Conservation (phyloP, 768 basidiomycete genomes). For the Naganishia vishniacii region DNA sequence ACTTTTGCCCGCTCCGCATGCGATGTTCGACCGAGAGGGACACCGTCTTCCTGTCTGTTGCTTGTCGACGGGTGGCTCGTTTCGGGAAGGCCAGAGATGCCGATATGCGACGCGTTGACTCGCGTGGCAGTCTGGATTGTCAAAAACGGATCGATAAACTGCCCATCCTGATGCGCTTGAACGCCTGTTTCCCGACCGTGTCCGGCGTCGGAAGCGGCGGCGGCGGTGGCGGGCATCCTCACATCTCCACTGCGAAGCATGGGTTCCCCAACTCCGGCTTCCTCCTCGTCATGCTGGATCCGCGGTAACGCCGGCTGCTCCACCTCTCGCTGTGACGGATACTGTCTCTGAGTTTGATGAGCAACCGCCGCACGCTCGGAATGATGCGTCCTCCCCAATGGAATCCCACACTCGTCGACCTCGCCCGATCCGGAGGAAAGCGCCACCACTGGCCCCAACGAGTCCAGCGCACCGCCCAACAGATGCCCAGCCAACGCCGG, state of each 20-base stretch:
- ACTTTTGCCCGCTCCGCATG: conserved; percentile 40
- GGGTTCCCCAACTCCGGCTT: conserved; percentile 38
- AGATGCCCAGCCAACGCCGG: neutral
- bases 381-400: conserved; percentile 44
- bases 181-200: conserved; percentile 1
- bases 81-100: neutral
- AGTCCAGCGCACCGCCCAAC: neutral
- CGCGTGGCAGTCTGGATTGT: conserved; percentile 44
- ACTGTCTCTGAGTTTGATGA: conserved; percentile 22
- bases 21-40: conserved; percentile 42
- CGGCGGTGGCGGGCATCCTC: neutral
- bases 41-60: conserved; percentile 33
- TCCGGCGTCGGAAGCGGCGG: neutral
- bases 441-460: neutral
- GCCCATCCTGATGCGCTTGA: conserved; percentile 39
- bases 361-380: conserved; percentile 38
- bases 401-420: conserved; percentile 40
- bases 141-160: conserved; percentile 46
- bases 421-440: conserved; percentile 23
- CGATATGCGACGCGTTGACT: conserved; percentile 19
- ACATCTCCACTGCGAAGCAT: conserved; percentile 34
- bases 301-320: conserved; percentile 37
- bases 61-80: neutral
- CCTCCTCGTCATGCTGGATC: conserved; percentile 22
- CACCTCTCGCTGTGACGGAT: conserved; percentile 23